A percentile compares a stretch with the other conserved stretches of the same genome.
These are phyloP conservation scores for Zygoascus flipseniorum DNA, from an alignment of 805 yeast genomes.

Conservation along the genomic window DNA sequence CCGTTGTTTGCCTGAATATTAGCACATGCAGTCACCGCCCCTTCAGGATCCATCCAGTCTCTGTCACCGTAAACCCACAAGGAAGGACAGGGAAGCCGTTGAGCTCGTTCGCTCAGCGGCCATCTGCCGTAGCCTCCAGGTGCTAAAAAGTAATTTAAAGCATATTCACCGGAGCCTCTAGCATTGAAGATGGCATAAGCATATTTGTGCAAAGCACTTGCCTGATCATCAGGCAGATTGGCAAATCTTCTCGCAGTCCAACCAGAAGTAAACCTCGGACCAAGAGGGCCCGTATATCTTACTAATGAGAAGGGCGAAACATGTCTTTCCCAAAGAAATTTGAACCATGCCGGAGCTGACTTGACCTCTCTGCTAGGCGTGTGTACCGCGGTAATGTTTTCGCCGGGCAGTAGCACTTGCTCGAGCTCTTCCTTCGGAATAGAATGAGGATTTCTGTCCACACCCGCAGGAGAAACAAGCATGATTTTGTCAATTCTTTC, in stretches of 20 bases:
- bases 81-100: slow-evolving; percentile 49
- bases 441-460: slow-evolving; percentile 31
- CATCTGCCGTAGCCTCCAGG: slow-evolving; percentile 88
- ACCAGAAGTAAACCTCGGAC: slow-evolving; percentile 77
- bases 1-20: slow-evolving; percentile 15
- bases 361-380: slow-evolving; percentile 1
- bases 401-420: slow-evolving; percentile 9
- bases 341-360: slow-evolving; percentile 67
- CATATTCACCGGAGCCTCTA: slow-evolving; percentile 88
- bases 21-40: slow-evolving; percentile 31
- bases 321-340: slow-evolving; percentile 74
- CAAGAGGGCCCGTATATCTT: slow-evolving; percentile 68
- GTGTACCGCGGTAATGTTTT: slow-evolving; percentile 22
- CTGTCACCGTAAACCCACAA: slow-evolving; percentile 80
- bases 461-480: slow-evolving; percentile 86
- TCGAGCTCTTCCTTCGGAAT: neutral
- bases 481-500: slow-evolving; percentile 55
- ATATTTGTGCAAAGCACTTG: slow-evolving; percentile 59
- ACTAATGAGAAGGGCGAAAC: slow-evolving; percentile 80
- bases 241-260: slow-evolving; percentile 85
- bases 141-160: slow-evolving; percentile 70
- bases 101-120: slow-evolving; percentile 52
- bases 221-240: slow-evolving; percentile 38
- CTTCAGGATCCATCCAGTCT: slow-evolving; percentile 56
- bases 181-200: slow-evolving; percentile 78